These are phyloP conservation scores for Sarcomyxa edulis DNA, from an alignment of 768 basidiomycete genomes.

Conservation along the genomic window DNA sequence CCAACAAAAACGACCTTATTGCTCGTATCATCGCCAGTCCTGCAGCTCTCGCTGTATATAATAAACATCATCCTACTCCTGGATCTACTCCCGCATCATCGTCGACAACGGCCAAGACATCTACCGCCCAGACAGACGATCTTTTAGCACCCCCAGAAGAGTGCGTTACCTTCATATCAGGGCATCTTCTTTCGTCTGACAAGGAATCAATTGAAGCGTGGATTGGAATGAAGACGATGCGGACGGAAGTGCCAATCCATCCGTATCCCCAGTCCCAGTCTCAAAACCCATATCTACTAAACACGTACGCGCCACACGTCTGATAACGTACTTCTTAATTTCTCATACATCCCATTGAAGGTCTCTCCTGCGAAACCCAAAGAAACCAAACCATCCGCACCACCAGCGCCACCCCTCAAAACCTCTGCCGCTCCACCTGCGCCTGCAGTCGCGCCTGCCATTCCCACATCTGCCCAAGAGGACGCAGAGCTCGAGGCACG, in stretches of 20 bases:
- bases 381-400: background rate
- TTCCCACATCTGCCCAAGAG: constrained; percentile 11
- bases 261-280: no score
- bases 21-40: constrained; percentile 50
- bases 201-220: constrained; percentile 22
- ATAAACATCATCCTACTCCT: constrained; percentile 24
- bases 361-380: no score
- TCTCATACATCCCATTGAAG: background rate
- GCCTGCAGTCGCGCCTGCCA: constrained; percentile 1
- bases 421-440: constrained; percentile 7
- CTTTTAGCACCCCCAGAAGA: constrained; percentile 32
- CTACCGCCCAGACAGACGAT: no score
- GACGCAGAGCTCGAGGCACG: constrained; percentile 55
- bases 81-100: constrained; percentile 21
- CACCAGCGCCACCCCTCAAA: background rate
- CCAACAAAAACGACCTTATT: constrained; percentile 66
- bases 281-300: constrained; percentile 10
- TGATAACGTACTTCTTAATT: no score
- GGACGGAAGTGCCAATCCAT: no score
- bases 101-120: no score
- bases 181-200: background rate
- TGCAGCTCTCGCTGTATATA: constrained; percentile 46
- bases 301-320: no score
- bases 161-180: constrained; percentile 12
- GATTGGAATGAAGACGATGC: constrained; percentile 36